Evolutionary conservation across 1,139 yeast genomes (phyloP), one percentile per base, ranked within the genome.

Genomic region (Saccharomyces pastorianus): DNA sequence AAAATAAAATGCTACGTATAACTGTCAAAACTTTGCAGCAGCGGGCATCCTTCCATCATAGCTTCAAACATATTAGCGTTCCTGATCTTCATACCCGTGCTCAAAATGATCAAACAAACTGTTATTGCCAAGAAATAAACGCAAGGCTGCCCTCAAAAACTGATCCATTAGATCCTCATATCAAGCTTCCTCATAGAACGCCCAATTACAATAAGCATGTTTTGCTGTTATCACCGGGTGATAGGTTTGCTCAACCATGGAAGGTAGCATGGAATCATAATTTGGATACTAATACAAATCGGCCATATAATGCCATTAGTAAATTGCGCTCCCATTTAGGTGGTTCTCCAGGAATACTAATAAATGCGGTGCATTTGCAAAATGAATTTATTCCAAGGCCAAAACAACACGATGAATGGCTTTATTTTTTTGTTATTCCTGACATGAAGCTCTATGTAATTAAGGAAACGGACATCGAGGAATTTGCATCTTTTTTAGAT

Each of bases 401-500:
- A 27, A 20, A 46, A 29, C 48, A 52, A 32, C 27, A 48, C 6
- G 49, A 51, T 9, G 50, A 53, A 20, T 47, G 49, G 38, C 58
- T 59, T 5, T 55, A 55, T 32, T 55, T 62, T 38, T 55, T 61
- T 48, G 62, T 58, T 26, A 26, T 62, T 4, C 66, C 66, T 28
- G 64, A 62, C 27, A 60, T 60, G 64, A 60, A 55, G 51, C 53
- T 61, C 7, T 61, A 60, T 46, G 51, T 53, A 25, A 53, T 62
- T 9, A 26, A 28, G 20, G 47, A 50, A 26, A 27, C 51, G 13
- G 53, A 60, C 25, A 31, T 61, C 7, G 49, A 52, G 31, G 53
- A 51, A 6, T 62, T 62, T 51, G 62, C 63, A 6, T 46, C 52
- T 29, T 61, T 55, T 46, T 14, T 62, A 34, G 57, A 61, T 27